Base-by-base conservation (phyloP, 1,139 yeast genomes). In the Candida dubliniensis region DNA sequence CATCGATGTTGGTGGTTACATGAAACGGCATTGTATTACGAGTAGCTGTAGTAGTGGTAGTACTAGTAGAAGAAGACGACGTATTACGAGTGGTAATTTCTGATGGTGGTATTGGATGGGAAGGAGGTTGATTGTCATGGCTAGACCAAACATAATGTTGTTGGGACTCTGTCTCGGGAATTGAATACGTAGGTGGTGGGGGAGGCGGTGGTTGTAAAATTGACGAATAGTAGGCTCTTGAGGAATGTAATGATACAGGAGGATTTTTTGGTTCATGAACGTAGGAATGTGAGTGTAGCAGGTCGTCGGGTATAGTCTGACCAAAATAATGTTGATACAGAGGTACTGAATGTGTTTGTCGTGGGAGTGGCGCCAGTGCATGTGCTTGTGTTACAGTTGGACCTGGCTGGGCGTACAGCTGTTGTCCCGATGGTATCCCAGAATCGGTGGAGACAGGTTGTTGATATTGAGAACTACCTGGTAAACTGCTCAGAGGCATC, bases 1-100 rank as follows among this genome's bases (percentile, higher is more conserved):
- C 29, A 26, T 47, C 50, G 8, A 44, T 42, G 6, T 43, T 34
- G 3, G 36, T 34, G n/a, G 49, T 45, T 3, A 46, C 30, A n/a
- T 40, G 38, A 8, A 45, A 31, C 29, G 37, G 12, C 13, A 39
- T 31, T 2, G 36, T 30, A n/a, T 34, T 13, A 18, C 31, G 13
- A 31, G 26, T 12, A 8, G 33, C 13, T 2, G 24, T 26, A 23
- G 27, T 12, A 14, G 40, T 24, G 12, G 36, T n/a, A 11, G 32
- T 3, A 15, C 34, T 31, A 30, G 27, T n/a, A n/a, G 44, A 10
- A 23, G 10, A 25, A 12, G 35, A 9, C 29, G 40, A 23, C 32
- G 46, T n/a, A 35, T 34, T 25, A 31, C 35, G 3, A 8, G 46
- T 15, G 14, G 46, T 25, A 13, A 36, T 27, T 26, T 39, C 27